Base-by-base conservation (phyloP, 768 basidiomycete genomes). In the Tylopilus rubrobrunneus region DNA sequence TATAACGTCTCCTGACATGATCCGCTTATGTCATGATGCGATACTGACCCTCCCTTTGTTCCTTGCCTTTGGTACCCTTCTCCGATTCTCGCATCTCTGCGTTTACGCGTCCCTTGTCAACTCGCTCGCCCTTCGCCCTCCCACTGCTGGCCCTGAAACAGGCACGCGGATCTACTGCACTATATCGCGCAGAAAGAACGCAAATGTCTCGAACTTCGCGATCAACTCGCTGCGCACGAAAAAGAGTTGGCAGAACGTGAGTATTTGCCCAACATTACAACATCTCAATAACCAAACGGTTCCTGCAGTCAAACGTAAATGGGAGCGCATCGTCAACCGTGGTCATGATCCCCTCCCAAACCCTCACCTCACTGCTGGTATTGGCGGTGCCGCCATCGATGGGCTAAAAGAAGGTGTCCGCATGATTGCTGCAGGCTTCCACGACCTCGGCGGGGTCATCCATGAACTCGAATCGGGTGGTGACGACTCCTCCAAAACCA, bases 141-240 rank as follows among this genome's bases (percentile, higher is more conserved):
- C 11, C 1, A 10, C 25, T 14, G 17, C 46, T 36, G 36, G 33
- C 36, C 36, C 17, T 28, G 40, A 23, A 19, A 49, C 56, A 92
- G 91, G 62, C 88, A 93, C 61, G 82, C 85, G 7, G 89, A 92
- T 51, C 72, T 93, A 2, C 73, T 92, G n/a, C 86, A 80, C 29
- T 86, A 86, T 55, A 93, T 93, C 48, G 90, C 91, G 0, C 89
- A 91, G 70, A 92, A 92, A 58, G 91, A 92, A 66, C 81, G 87
- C 0, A 87, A 84, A 66, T 91, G 88, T 60, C 79, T 92, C 39
- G 90, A 93, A 53, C 75, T 92, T 42, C 83, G 89, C 17, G 81
- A 85, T 5, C 88, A 89, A 59, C 81, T 93, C 2, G 77, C 78
- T 8, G 63, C 71, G 14, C 87, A 92, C 59, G 90, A 93, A 71